A percentile compares a stretch with the other conserved stretches of the same genome.
Evolutionary conservation across 1,139 yeast genomes (phyloP).

Genomic region (Tardiomyces digboiensis): DNA sequence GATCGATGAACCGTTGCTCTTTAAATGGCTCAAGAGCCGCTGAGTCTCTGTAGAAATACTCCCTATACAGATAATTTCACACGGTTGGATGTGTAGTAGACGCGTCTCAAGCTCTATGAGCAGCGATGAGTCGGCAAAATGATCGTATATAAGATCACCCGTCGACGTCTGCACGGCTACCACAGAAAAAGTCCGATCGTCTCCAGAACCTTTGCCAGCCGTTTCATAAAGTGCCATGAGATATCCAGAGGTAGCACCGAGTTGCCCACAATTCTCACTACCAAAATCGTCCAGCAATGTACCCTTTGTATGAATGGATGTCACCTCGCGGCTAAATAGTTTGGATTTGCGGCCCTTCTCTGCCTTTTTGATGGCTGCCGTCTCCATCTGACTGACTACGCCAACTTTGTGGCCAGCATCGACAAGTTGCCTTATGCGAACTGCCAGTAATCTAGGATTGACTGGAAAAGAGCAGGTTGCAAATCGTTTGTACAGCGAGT

Average conservation of each 20-base stretch:
- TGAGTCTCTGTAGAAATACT: slow-evolving; percentile 27
- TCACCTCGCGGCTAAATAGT: slow-evolving; percentile 58
- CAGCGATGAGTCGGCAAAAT: slow-evolving; percentile 45
- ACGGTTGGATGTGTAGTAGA: slow-evolving; percentile 61
- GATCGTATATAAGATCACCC: slow-evolving; percentile 69
- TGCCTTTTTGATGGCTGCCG: slow-evolving; percentile 56
- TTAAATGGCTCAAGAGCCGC: slow-evolving; percentile 17
- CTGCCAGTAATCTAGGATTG: slow-evolving; percentile 43
- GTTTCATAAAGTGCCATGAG: slow-evolving; percentile 15
- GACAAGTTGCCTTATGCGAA: slow-evolving; percentile 45
- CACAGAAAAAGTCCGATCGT: slow-evolving; percentile 27
- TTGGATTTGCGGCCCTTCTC: slow-evolving; percentile 35
- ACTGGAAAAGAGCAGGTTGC: slow-evolving; percentile 87
- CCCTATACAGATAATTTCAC: slow-evolving; percentile 50
- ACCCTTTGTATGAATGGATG: slow-evolving; percentile 73
- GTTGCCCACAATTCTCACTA: slow-evolving; percentile 4
- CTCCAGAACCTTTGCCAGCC: background rate
- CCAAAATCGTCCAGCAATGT: slow-evolving; percentile 59
- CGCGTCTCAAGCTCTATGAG: slow-evolving; percentile 64
- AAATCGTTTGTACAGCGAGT: slow-evolving; percentile 41
- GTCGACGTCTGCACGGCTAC: slow-evolving; percentile 70
- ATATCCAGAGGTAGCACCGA: slow-evolving; percentile 13
- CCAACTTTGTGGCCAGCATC: slow-evolving; percentile 48
- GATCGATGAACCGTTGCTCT: slow-evolving; percentile 5
- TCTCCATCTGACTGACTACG: slow-evolving; percentile 76